Evolutionary conservation across 2,329 filamentous ascomycete genomes (phyloP), one percentile per base, ranked within the genome.

Genomic region (Colletotrichum agaves): DNA sequence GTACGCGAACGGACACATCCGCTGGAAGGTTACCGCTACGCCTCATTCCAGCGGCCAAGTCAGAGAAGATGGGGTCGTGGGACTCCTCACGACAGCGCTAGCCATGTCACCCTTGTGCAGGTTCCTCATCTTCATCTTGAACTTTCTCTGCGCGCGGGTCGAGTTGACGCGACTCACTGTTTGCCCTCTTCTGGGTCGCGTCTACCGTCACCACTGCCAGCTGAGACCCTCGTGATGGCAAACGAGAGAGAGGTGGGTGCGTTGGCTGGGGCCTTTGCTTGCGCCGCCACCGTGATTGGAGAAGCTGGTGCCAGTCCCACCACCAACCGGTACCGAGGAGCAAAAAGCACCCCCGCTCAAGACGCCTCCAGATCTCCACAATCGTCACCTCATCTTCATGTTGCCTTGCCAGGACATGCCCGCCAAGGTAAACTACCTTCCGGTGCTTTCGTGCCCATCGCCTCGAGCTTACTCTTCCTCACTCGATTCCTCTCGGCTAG

Each of bases 341-440:
- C 47, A 62, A 41, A 41, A 46, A 27, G 35, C 49, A 66, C 63
- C 63, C 63, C 63, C 50, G 58, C 58, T n/a, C 19, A 27, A 27
- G n/a, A 63, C 52, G 64, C 60, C 64, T 63, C 64, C 44, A 67
- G 52, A 67, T 67, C 60, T 63, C 60, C 59, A 53, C 60, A 63
- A 58, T 67, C 60, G 64, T 67, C 64, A 63, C 64, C 64, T 67
- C 64, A 53, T 67, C 64, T 67, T 67, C 64, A 63, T 67, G 52
- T 63, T 56, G 63, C 63, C 63, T 67, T 63, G 63, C 63, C 59
- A 63, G 64, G 60, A 21, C 39, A 58, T 62, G 60, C 60, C 52
- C 27, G 44, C 39, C 31, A 58, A 50, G 35, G 50, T 37, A 57
- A 17, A 43, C 47, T 63, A 50, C 59, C 59, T 63, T 15, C 62